These are phyloP conservation scores for Hirsutella thompsonii DNA, from an alignment of 2,329 filamentous ascomycete genomes.

Conservation along the genomic window DNA sequence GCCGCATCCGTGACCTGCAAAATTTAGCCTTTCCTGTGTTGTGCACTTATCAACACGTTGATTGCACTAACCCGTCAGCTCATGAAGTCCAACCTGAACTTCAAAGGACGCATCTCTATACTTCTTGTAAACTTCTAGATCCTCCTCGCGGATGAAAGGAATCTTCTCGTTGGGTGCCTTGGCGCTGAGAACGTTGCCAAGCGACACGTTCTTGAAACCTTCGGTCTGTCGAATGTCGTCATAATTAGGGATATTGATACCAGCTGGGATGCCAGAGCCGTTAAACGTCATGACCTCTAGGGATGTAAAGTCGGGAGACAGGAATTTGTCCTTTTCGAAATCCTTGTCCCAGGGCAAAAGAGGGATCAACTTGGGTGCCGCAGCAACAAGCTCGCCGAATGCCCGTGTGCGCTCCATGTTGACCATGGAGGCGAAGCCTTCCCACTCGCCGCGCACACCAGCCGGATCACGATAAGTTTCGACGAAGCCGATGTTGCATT, in stretches of 20 bases:
- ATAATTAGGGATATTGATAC: constrained; percentile 59
- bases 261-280: constrained; percentile 51
- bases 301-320: constrained; percentile 91
- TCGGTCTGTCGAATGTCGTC: constrained; percentile 69
- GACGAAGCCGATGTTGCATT: constrained; percentile 73
- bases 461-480: constrained; percentile 78
- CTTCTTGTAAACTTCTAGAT: constrained; percentile 66
- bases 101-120: constrained; percentile 84
- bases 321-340: constrained; percentile 94
- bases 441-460: constrained; percentile 72
- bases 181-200: constrained; percentile 85
- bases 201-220: constrained; percentile 86
- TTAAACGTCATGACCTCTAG: constrained; percentile 78
- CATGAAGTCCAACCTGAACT: constrained; percentile 90
- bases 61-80: constrained; percentile 45
- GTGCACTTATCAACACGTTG: too few species aligned
- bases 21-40: constrained; percentile 1
- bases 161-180: constrained; percentile 88
- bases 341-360: constrained; percentile 77
- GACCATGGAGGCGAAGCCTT: constrained; percentile 72
- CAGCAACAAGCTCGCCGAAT: constrained; percentile 73
- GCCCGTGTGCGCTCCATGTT: constrained; percentile 84
- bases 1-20: constrained; percentile 69
- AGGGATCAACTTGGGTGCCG: constrained; percentile 72
- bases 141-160: constrained; percentile 72